Evolutionary conservation across 768 basidiomycete genomes (phyloP).

Genomic region (Pleurotus pulmonarius): DNA sequence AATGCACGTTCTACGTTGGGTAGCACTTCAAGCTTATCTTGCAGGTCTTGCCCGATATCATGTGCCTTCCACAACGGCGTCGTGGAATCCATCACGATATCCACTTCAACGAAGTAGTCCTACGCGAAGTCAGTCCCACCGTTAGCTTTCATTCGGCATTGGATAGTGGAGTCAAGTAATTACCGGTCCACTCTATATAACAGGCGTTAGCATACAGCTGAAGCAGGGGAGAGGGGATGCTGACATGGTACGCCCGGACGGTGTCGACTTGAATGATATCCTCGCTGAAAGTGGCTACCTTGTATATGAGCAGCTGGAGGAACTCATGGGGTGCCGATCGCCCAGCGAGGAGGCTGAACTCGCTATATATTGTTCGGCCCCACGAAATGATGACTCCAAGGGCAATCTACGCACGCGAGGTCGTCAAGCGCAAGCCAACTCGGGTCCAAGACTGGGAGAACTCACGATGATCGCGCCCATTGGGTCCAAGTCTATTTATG

Average conservation of each 20-base stretch:
- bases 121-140: conserved; percentile 18
- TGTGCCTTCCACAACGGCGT: conserved; percentile 90
- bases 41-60: conserved; percentile 78
- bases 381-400: conserved; percentile 77
- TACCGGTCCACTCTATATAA: conserved; percentile 67
- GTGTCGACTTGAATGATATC: conserved; percentile 88
- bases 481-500: conserved; percentile 63
- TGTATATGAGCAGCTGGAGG: conserved; percentile 88
- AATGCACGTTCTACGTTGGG: conserved; percentile 92
- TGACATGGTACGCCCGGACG: conserved; percentile 86
- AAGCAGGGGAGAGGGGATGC: conserved; percentile 20
- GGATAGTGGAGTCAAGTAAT: conserved; percentile 15
- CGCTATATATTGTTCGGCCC: conserved; percentile 68
- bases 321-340: conserved; percentile 92
- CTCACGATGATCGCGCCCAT: conserved; percentile 73
- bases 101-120: conserved; percentile 94
- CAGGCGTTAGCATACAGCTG: conserved; percentile 5
- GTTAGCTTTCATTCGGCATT: not conserved
- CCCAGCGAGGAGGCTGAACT: conserved; percentile 88
- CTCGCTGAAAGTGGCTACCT: conserved; percentile 83
- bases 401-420: conserved; percentile 51
- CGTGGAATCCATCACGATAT: conserved; percentile 86
- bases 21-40: conserved; percentile 85
- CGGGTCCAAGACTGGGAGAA: conserved; percentile 4
- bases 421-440: conserved; percentile 8